phyloP scores from a whole-genome alignment of 176 grass and related monocot species.

The Alloteropsis semialata region DNA sequence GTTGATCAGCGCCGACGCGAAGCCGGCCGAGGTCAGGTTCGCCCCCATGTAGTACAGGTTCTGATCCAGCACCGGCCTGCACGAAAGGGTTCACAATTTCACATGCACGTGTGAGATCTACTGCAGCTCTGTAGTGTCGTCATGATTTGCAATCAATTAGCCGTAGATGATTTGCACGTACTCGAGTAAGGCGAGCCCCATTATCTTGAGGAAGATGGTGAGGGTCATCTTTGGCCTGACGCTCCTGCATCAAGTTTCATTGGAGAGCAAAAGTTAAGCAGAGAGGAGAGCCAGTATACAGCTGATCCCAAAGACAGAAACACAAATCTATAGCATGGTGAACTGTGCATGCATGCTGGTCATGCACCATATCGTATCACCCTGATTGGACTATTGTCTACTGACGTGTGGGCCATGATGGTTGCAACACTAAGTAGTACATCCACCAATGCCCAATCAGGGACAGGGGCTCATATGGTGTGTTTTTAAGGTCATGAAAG shows the following conservation, averaged over 20 bases:
- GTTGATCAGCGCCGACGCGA: constrained; percentile 75
- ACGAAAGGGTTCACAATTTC: background rate
- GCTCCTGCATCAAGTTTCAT: constrained; percentile 33
- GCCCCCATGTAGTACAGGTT: constrained; percentile 83
- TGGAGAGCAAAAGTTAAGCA: background rate
- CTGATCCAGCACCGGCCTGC: constrained; percentile 85
- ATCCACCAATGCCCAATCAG: too few species aligned
- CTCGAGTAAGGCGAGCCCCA: constrained; percentile 61
- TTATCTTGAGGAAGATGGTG: constrained; percentile 65
- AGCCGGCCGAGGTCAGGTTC: constrained; percentile 61
- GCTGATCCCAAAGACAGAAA: background rate
- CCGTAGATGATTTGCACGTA: constrained; percentile 3
- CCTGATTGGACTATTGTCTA: background rate
- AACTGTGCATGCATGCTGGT: background rate
- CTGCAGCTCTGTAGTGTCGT: background rate
- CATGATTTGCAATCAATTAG: background rate
- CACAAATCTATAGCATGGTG: background rate
- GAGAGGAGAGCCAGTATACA: background rate
- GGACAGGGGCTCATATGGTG: too few species aligned
- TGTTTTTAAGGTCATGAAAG: background rate
- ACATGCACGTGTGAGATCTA: background rate
- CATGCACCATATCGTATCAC: background rate
- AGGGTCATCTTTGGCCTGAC: constrained; percentile 63
- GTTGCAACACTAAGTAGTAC: too few species aligned
- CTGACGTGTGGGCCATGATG: background rate